Percentiles rank a stretch among this genome's conserved stretches.
Evolutionary conservation across 305 asterid genomes (phyloP).

Genomic region (Lippia alba): DNA sequence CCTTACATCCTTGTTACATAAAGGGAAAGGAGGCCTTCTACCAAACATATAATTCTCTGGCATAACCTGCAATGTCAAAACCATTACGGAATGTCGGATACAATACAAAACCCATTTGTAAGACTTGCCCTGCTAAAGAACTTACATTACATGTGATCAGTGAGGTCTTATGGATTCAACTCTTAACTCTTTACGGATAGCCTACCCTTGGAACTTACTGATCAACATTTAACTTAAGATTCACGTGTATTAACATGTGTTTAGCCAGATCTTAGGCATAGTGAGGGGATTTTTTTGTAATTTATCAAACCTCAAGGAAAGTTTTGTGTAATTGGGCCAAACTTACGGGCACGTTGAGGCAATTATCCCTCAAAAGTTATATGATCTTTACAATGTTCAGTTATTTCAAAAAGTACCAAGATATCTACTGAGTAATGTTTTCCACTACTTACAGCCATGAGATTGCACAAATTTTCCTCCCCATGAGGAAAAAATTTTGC

Average conservation of each 20-base stretch:
- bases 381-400: neutral
- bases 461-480: neutral
- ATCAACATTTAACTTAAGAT: no score
- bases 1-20: constrained; percentile 66
- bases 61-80: constrained; percentile 69
- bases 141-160: no score
- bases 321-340: no score
- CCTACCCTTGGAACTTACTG: no score
- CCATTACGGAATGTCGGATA: neutral
- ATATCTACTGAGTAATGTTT: neutral
- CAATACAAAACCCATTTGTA: neutral
- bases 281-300: no score
- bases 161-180: no score
- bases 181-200: no score
- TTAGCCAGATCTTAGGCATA: no score
- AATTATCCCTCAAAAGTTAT: neutral
- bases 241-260: no score
- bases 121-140: no score
- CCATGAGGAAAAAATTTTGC: neutral
- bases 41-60: constrained; percentile 88
- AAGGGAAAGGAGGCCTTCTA: constrained; percentile 75
- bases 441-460: neutral
- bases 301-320: no score
- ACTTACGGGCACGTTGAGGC: no score
- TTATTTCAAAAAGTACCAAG: neutral